Evolutionary conservation across 2,329 filamentous ascomycete genomes (phyloP), one percentile per base, ranked within the genome.

Genomic region (Arthrinium phaeospermum): DNA sequence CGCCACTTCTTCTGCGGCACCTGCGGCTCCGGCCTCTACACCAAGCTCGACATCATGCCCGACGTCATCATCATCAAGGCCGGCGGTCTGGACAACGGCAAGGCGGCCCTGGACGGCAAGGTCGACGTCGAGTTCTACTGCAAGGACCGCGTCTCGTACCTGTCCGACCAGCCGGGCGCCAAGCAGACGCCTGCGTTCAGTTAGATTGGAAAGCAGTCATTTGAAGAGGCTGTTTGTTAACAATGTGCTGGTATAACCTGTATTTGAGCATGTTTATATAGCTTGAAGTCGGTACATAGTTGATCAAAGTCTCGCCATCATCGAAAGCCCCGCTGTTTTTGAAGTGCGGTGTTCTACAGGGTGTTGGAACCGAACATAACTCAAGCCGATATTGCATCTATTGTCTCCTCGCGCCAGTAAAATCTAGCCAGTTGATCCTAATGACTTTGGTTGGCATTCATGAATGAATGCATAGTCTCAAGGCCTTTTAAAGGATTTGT

Each of bases 1-100:
- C 86, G 85, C 74, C 87, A 89, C 76, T 88, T 84, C 80, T 90
- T 90, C 82, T 89, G 88, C 77, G 74, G 79, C 22, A 85, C 77
- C 73, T 90, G 88, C 75, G 88, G 88, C 24, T 86, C 83, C 1
- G 82, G 83, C 70, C 75, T 89, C 34, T 89, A 86, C 77, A 88
- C 86, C 13, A 82, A 86, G 77, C 80, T 89, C 37, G 88, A 89
- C 41, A 69, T 89, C 57, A 87, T 89, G 87, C 84, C 85, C 1
- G 86, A 86, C 27, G 79, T 85, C 74, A 82, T 83, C 12, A 82
- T 82, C 73, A 79, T 90, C 76, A 89, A 90, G 81, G 86, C 84
- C 2, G 88, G 88, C 1, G 79, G 82, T 1, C 77, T 90, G 37
- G 87, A 90, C 70, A 84, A 83, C 7, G 86, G 86, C 7, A 83